Percentiles rank a stretch among this genome's conserved stretches.
Evolutionary conservation across 805 yeast genomes (phyloP).

Genomic region (Priceomyces haplophilus): DNA sequence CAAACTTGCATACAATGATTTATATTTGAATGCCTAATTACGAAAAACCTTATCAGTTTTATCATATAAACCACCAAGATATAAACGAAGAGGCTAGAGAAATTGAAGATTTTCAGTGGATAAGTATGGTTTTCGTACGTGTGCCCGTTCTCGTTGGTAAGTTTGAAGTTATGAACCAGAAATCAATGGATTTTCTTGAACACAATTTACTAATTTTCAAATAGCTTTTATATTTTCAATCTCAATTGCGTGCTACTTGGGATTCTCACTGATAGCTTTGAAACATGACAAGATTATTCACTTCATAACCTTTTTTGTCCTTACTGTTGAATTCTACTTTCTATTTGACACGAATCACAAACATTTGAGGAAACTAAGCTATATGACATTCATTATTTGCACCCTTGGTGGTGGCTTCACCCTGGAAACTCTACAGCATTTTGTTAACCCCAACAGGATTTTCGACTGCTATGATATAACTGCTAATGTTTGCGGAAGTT

Average conservation of each 20-base stretch:
- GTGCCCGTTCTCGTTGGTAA: slow-evolving; percentile 20
- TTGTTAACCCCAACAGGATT: slow-evolving; percentile 42
- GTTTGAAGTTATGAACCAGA: slow-evolving; percentile 5
- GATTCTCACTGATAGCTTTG: slow-evolving; percentile 47
- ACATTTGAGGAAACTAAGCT: slow-evolving; percentile 27
- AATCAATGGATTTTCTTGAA: too few species aligned
- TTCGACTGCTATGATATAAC: slow-evolving; percentile 51
- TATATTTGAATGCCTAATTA: too few species aligned
- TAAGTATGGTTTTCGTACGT: slow-evolving; percentile 8
- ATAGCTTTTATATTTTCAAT: slow-evolving; percentile 27
- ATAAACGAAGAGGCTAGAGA: too few species aligned
- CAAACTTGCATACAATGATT: too few species aligned
- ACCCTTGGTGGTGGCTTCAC: slow-evolving; percentile 45
- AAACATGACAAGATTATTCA: slow-evolving; percentile 53
- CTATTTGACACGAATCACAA: slow-evolving; percentile 34
- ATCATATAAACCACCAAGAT: too few species aligned
- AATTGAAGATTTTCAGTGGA: too few species aligned
- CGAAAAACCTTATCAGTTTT: too few species aligned
- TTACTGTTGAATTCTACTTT: slow-evolving; percentile 49
- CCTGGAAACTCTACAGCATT: slow-evolving; percentile 51
- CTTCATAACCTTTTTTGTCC: slow-evolving; percentile 42
- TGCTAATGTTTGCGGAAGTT: slow-evolving; percentile 31
- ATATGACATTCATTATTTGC: slow-evolving; percentile 40
- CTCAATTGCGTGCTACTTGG: slow-evolving; percentile 41
- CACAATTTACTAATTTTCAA: too few species aligned